phyloP scores from a whole-genome alignment of 306 rosid species.

The Castanea sativa region DNA sequence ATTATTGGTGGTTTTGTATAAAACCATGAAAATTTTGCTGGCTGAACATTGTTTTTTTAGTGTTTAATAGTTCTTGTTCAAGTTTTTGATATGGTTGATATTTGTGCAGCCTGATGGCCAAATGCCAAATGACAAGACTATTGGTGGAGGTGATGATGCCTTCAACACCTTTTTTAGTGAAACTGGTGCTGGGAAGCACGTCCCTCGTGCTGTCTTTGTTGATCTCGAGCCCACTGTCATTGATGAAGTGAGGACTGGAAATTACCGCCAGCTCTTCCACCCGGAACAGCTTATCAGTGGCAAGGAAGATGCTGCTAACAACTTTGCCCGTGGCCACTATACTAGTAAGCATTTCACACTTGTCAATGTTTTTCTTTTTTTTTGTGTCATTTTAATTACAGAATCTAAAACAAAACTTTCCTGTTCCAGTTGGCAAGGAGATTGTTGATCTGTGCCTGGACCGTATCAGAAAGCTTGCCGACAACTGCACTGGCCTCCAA shows the following conservation, averaged over 20 bases:
- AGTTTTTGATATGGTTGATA: too few relatives aligned
- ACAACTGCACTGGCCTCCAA: constrained; percentile 15
- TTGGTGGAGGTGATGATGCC: constrained; percentile 16
- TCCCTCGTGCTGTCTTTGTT: constrained; percentile 8
- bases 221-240: constrained; percentile 17
- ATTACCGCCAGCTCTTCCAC: constrained; percentile 1
- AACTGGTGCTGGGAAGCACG: constrained; percentile 11
- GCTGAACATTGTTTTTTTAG: too few relatives aligned
- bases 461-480: neutral
- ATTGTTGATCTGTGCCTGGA: constrained; percentile 13
- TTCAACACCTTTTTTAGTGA: constrained; percentile 15
- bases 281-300: neutral
- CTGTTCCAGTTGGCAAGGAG: constrained; percentile 8
- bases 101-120: constrained; percentile 10
- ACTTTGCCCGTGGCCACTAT: constrained; percentile 20
- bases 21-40: too few relatives aligned
- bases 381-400: neutral
- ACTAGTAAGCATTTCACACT: neutral
- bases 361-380: too few relatives aligned
- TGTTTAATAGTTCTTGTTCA: too few relatives aligned
- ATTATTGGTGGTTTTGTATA: too few relatives aligned
- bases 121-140: constrained; percentile 2
- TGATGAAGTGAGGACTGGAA: constrained; percentile 16
- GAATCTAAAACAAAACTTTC: neutral
- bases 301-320: constrained; percentile 13